phyloP scores from a whole-genome alignment of 192 early-diverging fungal genomes.

The Chytriomyces hyalinus region DNA sequence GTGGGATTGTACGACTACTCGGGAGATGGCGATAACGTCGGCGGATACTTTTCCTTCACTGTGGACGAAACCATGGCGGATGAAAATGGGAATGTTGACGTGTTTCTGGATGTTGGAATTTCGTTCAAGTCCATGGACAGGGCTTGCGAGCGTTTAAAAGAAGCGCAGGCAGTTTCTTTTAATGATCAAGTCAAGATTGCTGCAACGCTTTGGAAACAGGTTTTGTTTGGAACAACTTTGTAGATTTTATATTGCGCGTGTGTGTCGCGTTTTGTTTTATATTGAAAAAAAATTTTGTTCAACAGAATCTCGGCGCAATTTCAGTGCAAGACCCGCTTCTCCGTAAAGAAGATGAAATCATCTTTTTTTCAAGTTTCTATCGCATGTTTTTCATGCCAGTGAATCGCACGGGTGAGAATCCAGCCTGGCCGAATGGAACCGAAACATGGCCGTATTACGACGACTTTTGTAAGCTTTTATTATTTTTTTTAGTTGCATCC shows the following conservation, averaged over 20 bases:
- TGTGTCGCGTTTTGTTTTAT: too few relatives aligned
- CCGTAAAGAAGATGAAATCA: background rate
- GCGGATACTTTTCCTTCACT: conserved; percentile 1
- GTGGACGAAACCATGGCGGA: background rate
- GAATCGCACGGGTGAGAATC: conserved; percentile 45
- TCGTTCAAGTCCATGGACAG: conserved; percentile 35
- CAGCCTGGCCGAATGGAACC: conserved; percentile 20
- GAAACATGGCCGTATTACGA: conserved; percentile 36
- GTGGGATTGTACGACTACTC: background rate
- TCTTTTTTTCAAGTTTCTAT: conserved; percentile 38
- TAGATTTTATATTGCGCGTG: too few relatives aligned
- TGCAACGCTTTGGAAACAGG: background rate
- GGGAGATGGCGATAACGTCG: background rate
- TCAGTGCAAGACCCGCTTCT: background rate
- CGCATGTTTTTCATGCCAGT: conserved; percentile 42
- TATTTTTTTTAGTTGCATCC: background rate
- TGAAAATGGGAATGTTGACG: background rate
- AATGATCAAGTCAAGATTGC: background rate
- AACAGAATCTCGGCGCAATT: background rate
- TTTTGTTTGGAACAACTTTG: background rate
- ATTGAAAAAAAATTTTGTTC: background rate
- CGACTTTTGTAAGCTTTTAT: conserved; percentile 26
- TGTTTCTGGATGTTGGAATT: conserved; percentile 30
- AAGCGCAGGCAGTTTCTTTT: conserved; percentile 5
- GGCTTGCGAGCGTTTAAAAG: conserved; percentile 37